Percentiles rank a stretch among this genome's conserved stretches.
These are phyloP conservation scores for Atkinsonella texensis DNA, from an alignment of 2,329 filamentous ascomycete species.

Conservation along the genomic window DNA sequence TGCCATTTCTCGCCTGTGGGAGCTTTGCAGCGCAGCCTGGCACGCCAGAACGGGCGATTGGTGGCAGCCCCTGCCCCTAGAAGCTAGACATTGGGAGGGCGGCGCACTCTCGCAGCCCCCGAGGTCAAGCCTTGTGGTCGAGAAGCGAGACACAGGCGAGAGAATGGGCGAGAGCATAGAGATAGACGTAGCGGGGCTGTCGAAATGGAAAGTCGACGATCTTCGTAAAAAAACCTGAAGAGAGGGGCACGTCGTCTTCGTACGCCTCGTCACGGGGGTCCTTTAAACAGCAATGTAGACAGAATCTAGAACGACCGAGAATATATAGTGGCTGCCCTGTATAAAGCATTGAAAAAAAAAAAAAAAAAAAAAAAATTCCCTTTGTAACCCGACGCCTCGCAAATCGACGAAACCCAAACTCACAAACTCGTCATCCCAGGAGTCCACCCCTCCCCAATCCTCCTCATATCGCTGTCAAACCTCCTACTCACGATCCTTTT, in stretches of 20 bases:
- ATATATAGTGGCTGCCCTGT: too few species aligned
- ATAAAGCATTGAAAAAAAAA: not conserved
- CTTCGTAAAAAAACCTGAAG: slow-evolving; percentile 15
- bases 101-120: slow-evolving; percentile 16
- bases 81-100: slow-evolving; percentile 57
- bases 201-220: slow-evolving; percentile 24
- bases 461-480: slow-evolving; percentile 72
- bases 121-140: slow-evolving; percentile 2
- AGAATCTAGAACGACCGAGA: too few species aligned
- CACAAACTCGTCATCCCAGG: slow-evolving; percentile 56
- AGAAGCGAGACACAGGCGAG: slow-evolving; percentile 13
- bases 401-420: slow-evolving; percentile 10
- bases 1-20: slow-evolving; percentile 67
- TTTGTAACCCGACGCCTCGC: not conserved
- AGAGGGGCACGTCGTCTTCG: not conserved
- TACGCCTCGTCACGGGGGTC: too few species aligned
- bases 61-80: slow-evolving; percentile 57
- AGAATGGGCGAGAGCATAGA: slow-evolving; percentile 22
- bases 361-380: slow-evolving; percentile 15
- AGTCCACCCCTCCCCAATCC: slow-evolving; percentile 76
- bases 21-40: slow-evolving; percentile 65
- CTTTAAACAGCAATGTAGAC: too few species aligned
- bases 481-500: slow-evolving; percentile 68
- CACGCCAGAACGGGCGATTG: slow-evolving; percentile 52
- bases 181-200: slow-evolving; percentile 26